Conservation (phyloP, 2,329 filamentous ascomycete genomes). For the Gremmenia infestans region DNA sequence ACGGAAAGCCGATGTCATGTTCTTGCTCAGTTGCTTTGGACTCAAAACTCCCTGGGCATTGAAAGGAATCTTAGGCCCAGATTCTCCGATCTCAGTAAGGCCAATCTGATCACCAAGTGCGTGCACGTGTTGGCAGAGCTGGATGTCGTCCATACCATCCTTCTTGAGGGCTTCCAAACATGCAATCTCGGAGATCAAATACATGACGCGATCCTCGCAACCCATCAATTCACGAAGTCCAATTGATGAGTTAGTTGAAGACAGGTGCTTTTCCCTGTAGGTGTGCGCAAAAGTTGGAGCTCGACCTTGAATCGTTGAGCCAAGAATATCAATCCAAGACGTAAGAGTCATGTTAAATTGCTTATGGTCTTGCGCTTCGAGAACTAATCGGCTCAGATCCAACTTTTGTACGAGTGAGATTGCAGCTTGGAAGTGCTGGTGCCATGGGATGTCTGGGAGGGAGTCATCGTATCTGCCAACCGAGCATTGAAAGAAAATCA, state of each 20-base stretch:
- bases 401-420: conserved; percentile 81
- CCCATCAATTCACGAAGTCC: conserved; percentile 94
- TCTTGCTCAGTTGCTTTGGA: conserved; percentile 77
- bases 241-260: conserved; percentile 51
- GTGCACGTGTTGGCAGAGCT: conserved; percentile 82
- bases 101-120: conserved; percentile 84
- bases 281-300: conserved; percentile 87
- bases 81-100: conserved; percentile 64
- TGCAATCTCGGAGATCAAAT: conserved; percentile 93
- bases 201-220: conserved; percentile 96
- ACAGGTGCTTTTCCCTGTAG: conserved; percentile 92
- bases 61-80: conserved; percentile 54
- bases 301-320: conserved; percentile 83
- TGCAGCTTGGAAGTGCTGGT: conserved; percentile 92
- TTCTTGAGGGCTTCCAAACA: conserved; percentile 87
- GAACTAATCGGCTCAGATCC: conserved; percentile 65
- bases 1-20: conserved; percentile 88
- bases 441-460: conserved; percentile 90
- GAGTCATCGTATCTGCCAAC: conserved; percentile 82
- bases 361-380: conserved; percentile 41
- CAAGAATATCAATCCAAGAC: conserved; percentile 95
- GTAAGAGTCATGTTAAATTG: conserved; percentile 93
- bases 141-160: conserved; percentile 77
- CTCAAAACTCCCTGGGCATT: conserved; percentile 69
- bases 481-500: conserved; percentile 94